Percentiles rank a stretch among this genome's conserved stretches.
Conservation (phyloP, 352 stramenopile genomes). For the Phytophthora tubulina region DNA sequence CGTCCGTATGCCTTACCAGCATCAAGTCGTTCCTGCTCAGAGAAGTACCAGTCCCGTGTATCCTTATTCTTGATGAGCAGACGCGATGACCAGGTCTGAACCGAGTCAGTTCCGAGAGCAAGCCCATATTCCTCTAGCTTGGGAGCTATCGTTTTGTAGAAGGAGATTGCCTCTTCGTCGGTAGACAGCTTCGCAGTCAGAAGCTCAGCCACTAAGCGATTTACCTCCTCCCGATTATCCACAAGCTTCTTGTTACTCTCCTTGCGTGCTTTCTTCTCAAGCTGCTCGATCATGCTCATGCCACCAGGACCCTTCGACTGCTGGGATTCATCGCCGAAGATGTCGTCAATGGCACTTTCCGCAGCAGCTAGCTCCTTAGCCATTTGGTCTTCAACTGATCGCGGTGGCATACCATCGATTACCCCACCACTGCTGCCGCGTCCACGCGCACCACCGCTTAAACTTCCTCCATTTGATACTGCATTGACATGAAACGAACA, state of each 20-base stretch:
- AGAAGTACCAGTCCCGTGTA: constrained; percentile 87
- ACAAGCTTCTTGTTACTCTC: constrained; percentile 92
- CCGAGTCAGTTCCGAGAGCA: constrained; percentile 67
- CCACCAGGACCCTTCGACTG: constrained; percentile 68
- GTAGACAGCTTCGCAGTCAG: constrained; percentile 56
- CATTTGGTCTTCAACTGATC: constrained; percentile 87
- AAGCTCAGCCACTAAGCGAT: constrained; percentile 62
- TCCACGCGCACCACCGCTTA: constrained; percentile 34
- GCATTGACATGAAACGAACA: too few relatives aligned
- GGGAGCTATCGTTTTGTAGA: constrained; percentile 61
- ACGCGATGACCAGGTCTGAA: constrained; percentile 86
- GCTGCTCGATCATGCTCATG: constrained; percentile 90
- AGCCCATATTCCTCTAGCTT: constrained; percentile 78
- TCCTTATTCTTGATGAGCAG: constrained; percentile 92
- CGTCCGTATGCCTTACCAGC: constrained; percentile 80
- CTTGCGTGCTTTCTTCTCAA: constrained; percentile 88
- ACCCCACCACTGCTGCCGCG: constrained; percentile 25
- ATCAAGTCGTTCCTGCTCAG: constrained; percentile 80
- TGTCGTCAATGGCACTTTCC: constrained; percentile 84
- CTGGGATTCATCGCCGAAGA: constrained; percentile 86
- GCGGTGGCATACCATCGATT: constrained; percentile 30
- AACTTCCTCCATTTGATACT: constrained; percentile 58
- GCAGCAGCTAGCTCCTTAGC: constrained; percentile 79
- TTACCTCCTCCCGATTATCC: constrained; percentile 73
- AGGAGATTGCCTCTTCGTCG: constrained; percentile 79